A percentile compares a stretch with the other conserved stretches of the same genome.
These are phyloP conservation scores for Coleophoma cylindrospora DNA, from an alignment of 2,329 filamentous ascomycete genomes.

Conservation along the genomic window DNA sequence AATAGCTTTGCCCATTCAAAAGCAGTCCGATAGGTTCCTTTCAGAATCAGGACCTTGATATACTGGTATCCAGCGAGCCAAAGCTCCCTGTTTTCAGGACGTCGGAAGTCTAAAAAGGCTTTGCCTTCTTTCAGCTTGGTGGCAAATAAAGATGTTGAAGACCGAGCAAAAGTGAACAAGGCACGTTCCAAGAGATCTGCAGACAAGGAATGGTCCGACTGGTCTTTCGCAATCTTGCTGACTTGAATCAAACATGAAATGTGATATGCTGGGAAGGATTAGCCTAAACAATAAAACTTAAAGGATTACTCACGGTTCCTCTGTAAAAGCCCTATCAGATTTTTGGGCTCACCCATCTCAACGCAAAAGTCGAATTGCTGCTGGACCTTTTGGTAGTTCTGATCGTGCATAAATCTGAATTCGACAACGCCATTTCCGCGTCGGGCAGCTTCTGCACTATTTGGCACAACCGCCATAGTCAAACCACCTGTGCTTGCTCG, in stretches of 20 bases:
- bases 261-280: constrained; percentile 62
- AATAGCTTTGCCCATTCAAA: constrained; percentile 91
- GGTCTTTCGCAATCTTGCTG: constrained; percentile 85
- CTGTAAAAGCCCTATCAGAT: constrained; percentile 71
- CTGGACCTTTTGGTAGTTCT: constrained; percentile 70
- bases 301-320: constrained; percentile 46
- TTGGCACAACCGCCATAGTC: constrained; percentile 65
- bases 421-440: constrained; percentile 55
- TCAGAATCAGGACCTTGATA: constrained; percentile 76
- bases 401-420: constrained; percentile 75
- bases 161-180: constrained; percentile 88
- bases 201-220: constrained; percentile 80
- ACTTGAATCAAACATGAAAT: constrained; percentile 92
- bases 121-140: constrained; percentile 71
- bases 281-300: constrained; percentile 5
- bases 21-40: constrained; percentile 90
- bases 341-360: constrained; percentile 78
- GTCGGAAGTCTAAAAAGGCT: constrained; percentile 73
- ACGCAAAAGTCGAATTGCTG: constrained; percentile 72
- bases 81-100: constrained; percentile 86
- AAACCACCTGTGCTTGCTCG: constrained; percentile 69
- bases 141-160: constrained; percentile 77
- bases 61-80: constrained; percentile 90
- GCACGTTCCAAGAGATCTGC: constrained; percentile 87
- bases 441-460: constrained; percentile 28